Evolutionary conservation across 208 protist genomes (phyloP).

Genomic region (Leishmania mexicana): DNA sequence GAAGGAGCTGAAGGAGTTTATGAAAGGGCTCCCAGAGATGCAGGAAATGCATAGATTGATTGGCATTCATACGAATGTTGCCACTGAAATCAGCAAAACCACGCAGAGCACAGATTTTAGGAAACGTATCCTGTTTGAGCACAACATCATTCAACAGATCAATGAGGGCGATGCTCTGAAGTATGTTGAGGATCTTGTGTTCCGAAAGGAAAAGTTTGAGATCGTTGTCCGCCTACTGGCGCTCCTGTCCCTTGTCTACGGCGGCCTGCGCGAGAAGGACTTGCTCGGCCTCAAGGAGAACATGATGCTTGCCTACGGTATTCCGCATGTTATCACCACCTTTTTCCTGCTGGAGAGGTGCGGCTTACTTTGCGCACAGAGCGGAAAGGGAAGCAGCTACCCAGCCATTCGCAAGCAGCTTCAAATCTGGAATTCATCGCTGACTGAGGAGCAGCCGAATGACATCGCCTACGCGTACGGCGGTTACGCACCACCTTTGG

Average conservation of each 20-base stretch:
- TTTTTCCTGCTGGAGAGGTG: slow-evolving; percentile 65
- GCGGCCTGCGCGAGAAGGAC: slow-evolving; percentile 73
- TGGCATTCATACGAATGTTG: slow-evolving; percentile 81
- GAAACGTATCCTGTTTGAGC: slow-evolving; percentile 69
- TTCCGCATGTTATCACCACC: slow-evolving; percentile 68
- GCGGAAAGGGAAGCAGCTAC: slow-evolving; percentile 53
- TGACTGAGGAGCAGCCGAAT: slow-evolving; percentile 65
- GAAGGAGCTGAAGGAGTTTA: slow-evolving; percentile 89
- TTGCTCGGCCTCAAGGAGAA: slow-evolving; percentile 70
- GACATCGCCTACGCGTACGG: slow-evolving; percentile 81
- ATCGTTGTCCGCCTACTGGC: slow-evolving; percentile 77
- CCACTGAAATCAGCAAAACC: slow-evolving; percentile 79
- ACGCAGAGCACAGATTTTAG: slow-evolving; percentile 68
- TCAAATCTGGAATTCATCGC: slow-evolving; percentile 54
- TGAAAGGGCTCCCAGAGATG: slow-evolving; percentile 86
- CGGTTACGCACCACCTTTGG: slow-evolving; percentile 72
- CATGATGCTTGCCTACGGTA: slow-evolving; percentile 87
- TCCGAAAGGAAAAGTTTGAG: slow-evolving; percentile 54
- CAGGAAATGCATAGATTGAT: slow-evolving; percentile 83
- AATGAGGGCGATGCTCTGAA: slow-evolving; percentile 74
- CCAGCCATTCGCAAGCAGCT: slow-evolving; percentile 53
- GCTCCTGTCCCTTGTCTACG: slow-evolving; percentile 83
- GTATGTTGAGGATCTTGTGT: slow-evolving; percentile 88
- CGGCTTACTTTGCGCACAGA: slow-evolving; percentile 52
- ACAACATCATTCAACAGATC: slow-evolving; percentile 71